These are phyloP conservation scores for Skeletonema costatum DNA, from an alignment of 108 stramenopile species.

Conservation along the genomic window DNA sequence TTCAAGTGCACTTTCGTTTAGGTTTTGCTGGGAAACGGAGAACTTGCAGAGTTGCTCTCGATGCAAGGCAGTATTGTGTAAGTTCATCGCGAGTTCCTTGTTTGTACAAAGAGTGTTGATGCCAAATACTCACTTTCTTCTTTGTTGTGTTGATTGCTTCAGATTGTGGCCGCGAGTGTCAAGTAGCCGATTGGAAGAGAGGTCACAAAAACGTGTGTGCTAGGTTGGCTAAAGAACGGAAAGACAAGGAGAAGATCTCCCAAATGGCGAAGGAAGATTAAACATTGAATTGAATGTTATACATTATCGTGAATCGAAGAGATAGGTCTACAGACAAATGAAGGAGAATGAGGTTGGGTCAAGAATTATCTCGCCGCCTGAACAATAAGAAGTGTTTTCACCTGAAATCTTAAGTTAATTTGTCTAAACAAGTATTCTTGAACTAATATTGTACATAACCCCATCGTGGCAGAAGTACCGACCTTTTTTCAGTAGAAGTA, in stretches of 20 bases:
- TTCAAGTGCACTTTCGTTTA: neutral
- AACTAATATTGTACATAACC: too few species aligned
- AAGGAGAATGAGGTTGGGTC: too few species aligned
- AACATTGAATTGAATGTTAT: too few species aligned
- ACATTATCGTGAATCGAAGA: too few species aligned
- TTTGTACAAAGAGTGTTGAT: neutral
- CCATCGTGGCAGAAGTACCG: too few species aligned
- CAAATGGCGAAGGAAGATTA: neutral
- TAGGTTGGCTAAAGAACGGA: conserved; percentile 1
- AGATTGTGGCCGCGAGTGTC: neutral
- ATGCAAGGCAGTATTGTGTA: neutral
- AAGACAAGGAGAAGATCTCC: conserved; percentile 2
- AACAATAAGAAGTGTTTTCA: too few species aligned
- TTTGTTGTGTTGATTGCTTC: neutral
- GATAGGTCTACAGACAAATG: too few species aligned
- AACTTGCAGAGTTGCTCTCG: neutral
- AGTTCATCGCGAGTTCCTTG: neutral
- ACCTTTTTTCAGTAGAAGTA: too few species aligned
- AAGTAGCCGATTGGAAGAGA: conserved; percentile 1
- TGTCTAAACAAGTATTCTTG: too few species aligned
- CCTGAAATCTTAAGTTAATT: too few species aligned
- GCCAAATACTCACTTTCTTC: neutral
- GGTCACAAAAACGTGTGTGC: neutral
- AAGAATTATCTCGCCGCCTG: too few species aligned
- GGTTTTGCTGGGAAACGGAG: neutral